phyloP scores from a whole-genome alignment of 2,329 filamentous ascomycete species.

The Coleophoma cylindrospora region DNA sequence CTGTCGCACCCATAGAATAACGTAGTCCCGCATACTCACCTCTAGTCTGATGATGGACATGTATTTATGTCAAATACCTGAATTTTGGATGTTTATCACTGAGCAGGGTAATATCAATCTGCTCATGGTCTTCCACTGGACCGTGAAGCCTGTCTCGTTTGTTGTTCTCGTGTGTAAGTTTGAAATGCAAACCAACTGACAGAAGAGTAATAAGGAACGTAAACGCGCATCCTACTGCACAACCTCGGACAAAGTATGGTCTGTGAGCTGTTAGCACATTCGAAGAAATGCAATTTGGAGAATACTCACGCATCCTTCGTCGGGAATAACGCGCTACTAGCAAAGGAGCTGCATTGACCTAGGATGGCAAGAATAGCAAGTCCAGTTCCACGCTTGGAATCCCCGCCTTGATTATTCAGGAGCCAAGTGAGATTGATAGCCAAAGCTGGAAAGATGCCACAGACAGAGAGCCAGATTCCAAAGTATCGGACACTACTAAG shows the following conservation, averaged over 20 bases:
- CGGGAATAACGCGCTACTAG: slow-evolving; percentile 22
- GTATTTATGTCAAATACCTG: slow-evolving; percentile 39
- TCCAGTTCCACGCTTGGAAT: slow-evolving; percentile 24
- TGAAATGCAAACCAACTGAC: slow-evolving; percentile 8
- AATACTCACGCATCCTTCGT: slow-evolving; percentile 12
- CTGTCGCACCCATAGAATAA: no score
- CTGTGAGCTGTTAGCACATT: background rate
- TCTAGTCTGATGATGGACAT: background rate
- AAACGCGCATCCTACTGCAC: slow-evolving; percentile 4
- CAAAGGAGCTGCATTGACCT: slow-evolving; percentile 26
- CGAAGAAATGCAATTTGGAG: background rate
- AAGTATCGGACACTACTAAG: slow-evolving; percentile 29
- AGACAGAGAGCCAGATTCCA: slow-evolving; percentile 30
- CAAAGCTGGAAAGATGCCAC: slow-evolving; percentile 28
- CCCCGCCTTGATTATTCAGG: slow-evolving; percentile 26
- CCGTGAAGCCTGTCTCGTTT: slow-evolving; percentile 1
- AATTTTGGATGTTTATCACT: slow-evolving; percentile 38
- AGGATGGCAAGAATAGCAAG: slow-evolving; percentile 19
- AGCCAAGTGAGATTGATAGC: slow-evolving; percentile 27
- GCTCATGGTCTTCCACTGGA: slow-evolving; percentile 1
- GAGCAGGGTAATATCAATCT: slow-evolving; percentile 3
- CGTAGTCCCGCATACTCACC: no score
- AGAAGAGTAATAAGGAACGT: slow-evolving; percentile 3
- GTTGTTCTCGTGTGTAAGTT: slow-evolving; percentile 3
- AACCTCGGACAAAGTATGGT: slow-evolving; percentile 29